Evolutionary conservation across 202 grass and related monocot genomes (phyloP), one percentile per base, ranked within the genome.

Genomic region (Brachypodium distachyon): DNA sequence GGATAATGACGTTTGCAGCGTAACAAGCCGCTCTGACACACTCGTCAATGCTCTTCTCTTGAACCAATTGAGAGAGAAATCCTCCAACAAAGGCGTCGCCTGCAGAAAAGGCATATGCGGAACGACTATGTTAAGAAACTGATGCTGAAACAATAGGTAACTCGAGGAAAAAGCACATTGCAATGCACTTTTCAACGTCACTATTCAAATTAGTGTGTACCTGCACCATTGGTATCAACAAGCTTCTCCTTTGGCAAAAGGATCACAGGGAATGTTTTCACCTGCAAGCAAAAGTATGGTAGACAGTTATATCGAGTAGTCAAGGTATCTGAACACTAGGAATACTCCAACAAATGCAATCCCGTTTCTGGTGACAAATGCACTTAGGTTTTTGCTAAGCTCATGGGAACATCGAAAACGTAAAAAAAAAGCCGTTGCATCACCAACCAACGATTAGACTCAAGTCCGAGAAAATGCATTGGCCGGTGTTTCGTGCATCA

Each of bases 71-170:
- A 55, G 89, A 96, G 39, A 92, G 73, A 44, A 91, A 96, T 58
- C 89, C 92, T 62, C 92, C 92, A 49, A 96, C 89, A 48, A 96
- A 96, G 61, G 92, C 89, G 42, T 96, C 92, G 33, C 92, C 89
- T 96, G 66, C 28, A 61, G 21, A 48, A 39, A n/a, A n/a, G n/a
- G n/a, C n/a, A n/a, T n/a, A n/a, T n/a, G n/a, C n/a, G n/a, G n/a
- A n/a, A n/a, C n/a, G n/a, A n/a, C n/a, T n/a, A n/a, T n/a, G n/a
- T n/a, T n/a, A n/a, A n/a, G n/a, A n/a, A n/a, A n/a, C n/a, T n/a
- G n/a, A n/a, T n/a, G n/a, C n/a, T n/a, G n/a, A n/a, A n/a, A n/a
- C n/a, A n/a, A n/a, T n/a, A n/a, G n/a, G n/a, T n/a, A n/a, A n/a
- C n/a, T n/a, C n/a, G n/a, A n/a, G n/a, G n/a, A n/a, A n/a, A n/a